phyloP scores from a whole-genome alignment of 192 early-diverging fungal genomes.

The Backusella macrospora region DNA sequence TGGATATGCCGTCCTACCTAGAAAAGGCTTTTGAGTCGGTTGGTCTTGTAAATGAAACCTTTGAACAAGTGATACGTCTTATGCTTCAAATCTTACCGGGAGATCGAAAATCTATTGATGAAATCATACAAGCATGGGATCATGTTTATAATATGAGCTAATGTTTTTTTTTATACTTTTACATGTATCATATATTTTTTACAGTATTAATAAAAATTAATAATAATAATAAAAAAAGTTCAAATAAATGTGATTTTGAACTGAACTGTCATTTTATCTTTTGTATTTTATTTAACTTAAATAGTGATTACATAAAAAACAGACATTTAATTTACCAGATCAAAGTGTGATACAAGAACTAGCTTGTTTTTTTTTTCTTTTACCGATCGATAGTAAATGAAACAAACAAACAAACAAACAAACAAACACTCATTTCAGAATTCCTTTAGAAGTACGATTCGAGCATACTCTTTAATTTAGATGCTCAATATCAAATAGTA shows the following conservation, averaged over 20 bases:
- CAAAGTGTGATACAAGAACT: background rate
- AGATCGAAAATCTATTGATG: background rate
- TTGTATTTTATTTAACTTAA: background rate
- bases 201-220: background rate
- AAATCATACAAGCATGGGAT: background rate
- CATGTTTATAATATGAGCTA: slow-evolving; percentile 13
- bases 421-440: too few species aligned
- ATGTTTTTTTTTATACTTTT: background rate
- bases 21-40: background rate
- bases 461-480: too few species aligned
- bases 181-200: background rate
- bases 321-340: background rate
- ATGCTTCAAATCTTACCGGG: slow-evolving; percentile 3
- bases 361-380: too few species aligned
- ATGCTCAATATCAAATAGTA: too few species aligned
- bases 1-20: background rate
- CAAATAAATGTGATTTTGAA: background rate
- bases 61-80: background rate
- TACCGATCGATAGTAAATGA: too few species aligned
- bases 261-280: background rate
- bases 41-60: background rate
- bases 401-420: too few species aligned
- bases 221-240: background rate
- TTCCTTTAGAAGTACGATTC: too few species aligned
- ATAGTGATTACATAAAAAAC: background rate